These are phyloP conservation scores for Parascedosporium putredinis DNA, from an alignment of 2,329 filamentous ascomycete genomes.

Conservation along the genomic window DNA sequence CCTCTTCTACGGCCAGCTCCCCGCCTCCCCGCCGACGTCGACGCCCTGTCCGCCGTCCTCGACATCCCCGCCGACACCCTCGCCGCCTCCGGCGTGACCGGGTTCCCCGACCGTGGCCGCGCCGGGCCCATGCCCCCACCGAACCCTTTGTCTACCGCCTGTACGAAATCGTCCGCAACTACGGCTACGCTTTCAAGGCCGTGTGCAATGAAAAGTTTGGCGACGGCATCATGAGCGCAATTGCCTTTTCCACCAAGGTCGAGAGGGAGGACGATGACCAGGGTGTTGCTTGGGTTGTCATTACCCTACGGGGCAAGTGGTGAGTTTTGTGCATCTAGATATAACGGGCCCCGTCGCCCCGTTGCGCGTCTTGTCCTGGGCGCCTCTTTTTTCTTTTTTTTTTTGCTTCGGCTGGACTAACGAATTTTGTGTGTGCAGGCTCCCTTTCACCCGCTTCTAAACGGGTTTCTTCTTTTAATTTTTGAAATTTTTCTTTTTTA, in stretches of 20 bases:
- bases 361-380: no score
- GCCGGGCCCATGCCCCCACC: slow-evolving; percentile 29
- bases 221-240: slow-evolving; percentile 94
- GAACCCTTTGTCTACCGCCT: slow-evolving; percentile 62
- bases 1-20: slow-evolving; percentile 81
- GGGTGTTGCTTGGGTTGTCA: slow-evolving; percentile 73
- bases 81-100: slow-evolving; percentile 47
- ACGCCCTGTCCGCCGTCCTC: slow-evolving; percentile 56
- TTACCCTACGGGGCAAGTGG: slow-evolving; percentile 78
- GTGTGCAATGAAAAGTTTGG: slow-evolving; percentile 92
- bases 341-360: no score
- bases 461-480: no score
- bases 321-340: slow-evolving; percentile 30
- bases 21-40: slow-evolving; percentile 59
- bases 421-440: no score
- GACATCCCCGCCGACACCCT: slow-evolving; percentile 47
- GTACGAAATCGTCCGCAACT: slow-evolving; percentile 94
- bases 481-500: no score
- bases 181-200: slow-evolving; percentile 92
- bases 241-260: slow-evolving; percentile 80
- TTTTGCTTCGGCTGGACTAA: no score
- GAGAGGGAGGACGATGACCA: slow-evolving; percentile 87
- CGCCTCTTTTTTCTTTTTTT: no score
- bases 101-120: slow-evolving; percentile 71
- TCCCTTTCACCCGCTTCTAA: not conserved